A percentile compares a stretch with the other conserved stretches of the same genome.
Conservation (phyloP, 768 basidiomycete genomes). For the Boletus subcaerulescens region DNA sequence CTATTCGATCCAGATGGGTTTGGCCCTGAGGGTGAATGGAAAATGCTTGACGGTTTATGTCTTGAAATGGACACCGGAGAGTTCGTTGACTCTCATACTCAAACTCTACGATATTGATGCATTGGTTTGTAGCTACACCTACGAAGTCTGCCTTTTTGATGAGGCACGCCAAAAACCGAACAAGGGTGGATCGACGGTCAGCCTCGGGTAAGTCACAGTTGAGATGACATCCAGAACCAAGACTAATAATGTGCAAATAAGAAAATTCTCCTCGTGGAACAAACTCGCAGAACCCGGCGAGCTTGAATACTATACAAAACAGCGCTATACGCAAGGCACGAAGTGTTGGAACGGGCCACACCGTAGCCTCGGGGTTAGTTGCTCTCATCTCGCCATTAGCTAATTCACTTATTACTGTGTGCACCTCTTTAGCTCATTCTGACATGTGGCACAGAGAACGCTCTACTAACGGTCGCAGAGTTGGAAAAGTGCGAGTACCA, state of each 20-base stretch:
- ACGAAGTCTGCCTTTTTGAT: slow-evolving; percentile 90
- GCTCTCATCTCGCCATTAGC: neutral
- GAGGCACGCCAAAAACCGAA: slow-evolving; percentile 87
- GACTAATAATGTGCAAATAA: slow-evolving; percentile 28
- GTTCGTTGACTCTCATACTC: slow-evolving; percentile 49
- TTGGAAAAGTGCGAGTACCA: slow-evolving; percentile 97
- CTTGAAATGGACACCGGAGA: slow-evolving; percentile 84
- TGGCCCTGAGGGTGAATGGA: slow-evolving; percentile 88
- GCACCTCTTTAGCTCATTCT: slow-evolving; percentile 58
- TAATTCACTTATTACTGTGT: slow-evolving; percentile 2
- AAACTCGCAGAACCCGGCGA: slow-evolving; percentile 52
- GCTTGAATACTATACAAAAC: slow-evolving; percentile 75
- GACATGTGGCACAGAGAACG: slow-evolving; percentile 84
- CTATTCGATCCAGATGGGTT: slow-evolving; percentile 67
- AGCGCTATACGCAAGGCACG: slow-evolving; percentile 79
- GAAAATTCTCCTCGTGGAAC: slow-evolving; percentile 83
- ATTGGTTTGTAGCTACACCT: slow-evolving; percentile 67
- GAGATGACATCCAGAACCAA: neutral
- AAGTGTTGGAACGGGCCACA: slow-evolving; percentile 97
- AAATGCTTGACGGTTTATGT: slow-evolving; percentile 85
- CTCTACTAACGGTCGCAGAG: slow-evolving; percentile 73
- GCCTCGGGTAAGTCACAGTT: slow-evolving; percentile 70
- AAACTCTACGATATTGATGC: slow-evolving; percentile 5
- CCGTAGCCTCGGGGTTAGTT: slow-evolving; percentile 71
- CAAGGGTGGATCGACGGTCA: slow-evolving; percentile 68